Evolutionary conservation across 1,139 yeast genomes (phyloP).

Genomic region (Yamadazyma friedrichii): DNA sequence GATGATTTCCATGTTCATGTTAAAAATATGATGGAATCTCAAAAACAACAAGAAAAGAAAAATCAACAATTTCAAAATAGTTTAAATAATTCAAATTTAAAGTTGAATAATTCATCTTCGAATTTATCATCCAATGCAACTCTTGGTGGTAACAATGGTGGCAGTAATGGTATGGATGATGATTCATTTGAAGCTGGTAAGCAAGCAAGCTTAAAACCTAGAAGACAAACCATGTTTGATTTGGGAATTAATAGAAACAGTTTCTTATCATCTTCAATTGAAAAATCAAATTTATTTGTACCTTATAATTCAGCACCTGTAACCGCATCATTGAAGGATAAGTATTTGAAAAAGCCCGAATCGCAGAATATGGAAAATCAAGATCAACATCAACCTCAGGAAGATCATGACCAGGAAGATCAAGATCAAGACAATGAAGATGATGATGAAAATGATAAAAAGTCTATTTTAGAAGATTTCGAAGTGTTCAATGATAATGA

Average conservation of each 20-base stretch:
- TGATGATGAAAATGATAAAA: constrained; percentile 19
- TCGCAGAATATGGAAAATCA: constrained; percentile 6
- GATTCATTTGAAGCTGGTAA: constrained; percentile 25
- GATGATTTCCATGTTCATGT: constrained; percentile 72
- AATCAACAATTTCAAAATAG: constrained; percentile 4
- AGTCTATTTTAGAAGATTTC: constrained; percentile 40
- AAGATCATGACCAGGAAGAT: background rate
- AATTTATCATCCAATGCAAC: background rate
- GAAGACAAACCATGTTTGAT: constrained; percentile 51
- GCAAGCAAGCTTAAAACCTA: constrained; percentile 31
- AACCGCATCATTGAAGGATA: constrained; percentile 53
- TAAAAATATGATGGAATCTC: constrained; percentile 48
- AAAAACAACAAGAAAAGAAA: constrained; percentile 22
- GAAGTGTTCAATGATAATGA: constrained; percentile 45
- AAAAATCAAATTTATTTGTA: constrained; percentile 55
- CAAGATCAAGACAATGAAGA: constrained; percentile 18
- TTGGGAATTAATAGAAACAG: constrained; percentile 45
- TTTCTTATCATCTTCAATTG: constrained; percentile 44
- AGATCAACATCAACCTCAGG: constrained; percentile 7
- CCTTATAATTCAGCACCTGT: constrained; percentile 79
- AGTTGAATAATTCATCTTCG: background rate
- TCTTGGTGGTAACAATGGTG: background rate
- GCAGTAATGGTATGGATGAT: background rate
- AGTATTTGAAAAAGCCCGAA: constrained; percentile 4
- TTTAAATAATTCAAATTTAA: background rate